Evolutionary conservation across 768 basidiomycete genomes (phyloP), one percentile per base, ranked within the genome.

Genomic region (Auricularia cornea): DNA sequence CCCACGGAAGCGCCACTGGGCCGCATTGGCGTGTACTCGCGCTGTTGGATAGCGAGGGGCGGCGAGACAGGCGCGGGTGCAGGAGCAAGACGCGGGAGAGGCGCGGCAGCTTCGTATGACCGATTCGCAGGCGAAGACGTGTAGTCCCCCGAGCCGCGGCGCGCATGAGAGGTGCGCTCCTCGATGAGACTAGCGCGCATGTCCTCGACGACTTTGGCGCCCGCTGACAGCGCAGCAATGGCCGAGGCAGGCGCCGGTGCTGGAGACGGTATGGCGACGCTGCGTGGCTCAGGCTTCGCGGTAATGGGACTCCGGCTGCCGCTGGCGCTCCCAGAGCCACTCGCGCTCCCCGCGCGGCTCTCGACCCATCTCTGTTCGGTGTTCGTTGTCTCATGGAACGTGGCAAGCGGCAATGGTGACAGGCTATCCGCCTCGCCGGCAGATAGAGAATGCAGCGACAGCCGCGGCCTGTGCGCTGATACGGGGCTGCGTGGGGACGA

Each of bases 51-150:
- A 68, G 59, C 60, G 71, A 60, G 5, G 73, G 44, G 62, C 63
- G 69, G n/a, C 67, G 35, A 67, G 51, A 68, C 60, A 12, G 70
- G 66, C 41, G n/a, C n/a, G n/a, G n/a, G n/a, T n/a, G n/a, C n/a
- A n/a, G n/a, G n/a, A n/a, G n/a, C 68, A 69, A 26, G 69, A 61
- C 16, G 68, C 63, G 16, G 69, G 57, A 8, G 66, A 59, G 29
- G 68, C 66, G 12, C 66, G 63, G 30, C 62, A 29, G 56, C 41
- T 14, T 41, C n/a, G 38, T 30, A 28, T 40, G 51, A 60, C 52
- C 60, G 31, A 33, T 54, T 41, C 8, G 62, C 61, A 56, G 66
- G 48, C 29, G 44, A 57, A 12, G 59, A 32, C 18, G 69, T 52
- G 20, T 61, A 63, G 30, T 59, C 44, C 23, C 20, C 44, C 44